A percentile compares a stretch with the other conserved stretches of the same genome.
phyloP scores from a whole-genome alignment of 2,329 filamentous ascomycete species.

The Pyricularia sp. region DNA sequence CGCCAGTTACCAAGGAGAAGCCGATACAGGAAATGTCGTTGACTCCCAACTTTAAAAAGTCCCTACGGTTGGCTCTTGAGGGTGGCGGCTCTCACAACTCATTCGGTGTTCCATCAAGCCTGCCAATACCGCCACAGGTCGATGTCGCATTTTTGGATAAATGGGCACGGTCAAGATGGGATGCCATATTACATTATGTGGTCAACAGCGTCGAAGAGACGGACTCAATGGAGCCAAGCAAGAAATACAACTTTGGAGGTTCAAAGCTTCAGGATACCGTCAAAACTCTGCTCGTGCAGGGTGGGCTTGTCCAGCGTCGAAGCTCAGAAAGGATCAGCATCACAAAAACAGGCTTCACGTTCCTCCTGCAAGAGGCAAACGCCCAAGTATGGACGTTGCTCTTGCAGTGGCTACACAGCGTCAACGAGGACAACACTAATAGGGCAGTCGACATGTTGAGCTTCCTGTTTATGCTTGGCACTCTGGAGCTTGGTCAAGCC shows the following conservation, averaged over 20 bases:
- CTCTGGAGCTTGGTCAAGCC: constrained; percentile 77
- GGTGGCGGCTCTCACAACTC: constrained; percentile 68
- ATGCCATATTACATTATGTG: constrained; percentile 90
- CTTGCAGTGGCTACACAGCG: constrained; percentile 82
- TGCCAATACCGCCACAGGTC: constrained; percentile 48
- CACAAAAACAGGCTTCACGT: constrained; percentile 87
- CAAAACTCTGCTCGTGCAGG: constrained; percentile 68
- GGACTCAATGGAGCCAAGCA: constrained; percentile 24
- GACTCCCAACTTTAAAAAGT: constrained; percentile 68
- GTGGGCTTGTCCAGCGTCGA: constrained; percentile 60
- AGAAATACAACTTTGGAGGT: constrained; percentile 26
- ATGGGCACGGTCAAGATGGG: constrained; percentile 83
- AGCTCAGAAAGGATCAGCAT: constrained; percentile 48
- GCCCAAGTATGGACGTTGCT: constrained; percentile 94
- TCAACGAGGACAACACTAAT: constrained; percentile 35
- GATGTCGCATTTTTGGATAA: constrained; percentile 64
- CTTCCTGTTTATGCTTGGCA: constrained; percentile 91
- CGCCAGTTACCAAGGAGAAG: constrained; percentile 44
- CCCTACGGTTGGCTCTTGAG: constrained; percentile 74
- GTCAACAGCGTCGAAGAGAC: constrained; percentile 59
- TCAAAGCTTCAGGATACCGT: constrained; percentile 60
- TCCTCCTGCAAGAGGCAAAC: constrained; percentile 87
- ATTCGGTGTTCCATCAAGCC: constrained; percentile 73
- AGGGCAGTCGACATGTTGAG: constrained; percentile 72
- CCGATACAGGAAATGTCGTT: constrained; percentile 57